These are phyloP conservation scores for Musa beccarii DNA, from an alignment of 176 grass and related monocot genomes.

Conservation along the genomic window DNA sequence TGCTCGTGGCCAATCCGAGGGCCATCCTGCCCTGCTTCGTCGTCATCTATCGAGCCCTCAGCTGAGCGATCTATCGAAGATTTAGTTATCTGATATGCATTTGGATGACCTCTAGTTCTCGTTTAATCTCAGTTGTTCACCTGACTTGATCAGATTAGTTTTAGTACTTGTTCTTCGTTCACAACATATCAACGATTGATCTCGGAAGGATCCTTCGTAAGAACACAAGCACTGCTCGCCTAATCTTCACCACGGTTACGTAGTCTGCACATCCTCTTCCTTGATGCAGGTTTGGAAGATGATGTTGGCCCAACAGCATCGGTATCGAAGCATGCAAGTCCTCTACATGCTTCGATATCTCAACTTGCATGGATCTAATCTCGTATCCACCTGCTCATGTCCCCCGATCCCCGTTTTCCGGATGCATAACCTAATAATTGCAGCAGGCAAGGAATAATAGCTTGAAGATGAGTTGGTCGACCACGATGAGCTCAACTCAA, in stretches of 20 bases:
- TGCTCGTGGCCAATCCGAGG: slow-evolving; percentile 83
- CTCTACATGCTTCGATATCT: no score
- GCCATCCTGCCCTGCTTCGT: slow-evolving; percentile 96
- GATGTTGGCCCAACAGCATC: neutral
- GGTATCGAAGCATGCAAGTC: no score
- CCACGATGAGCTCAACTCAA: neutral
- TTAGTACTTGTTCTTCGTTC: no score
- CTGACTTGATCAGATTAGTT: no score
- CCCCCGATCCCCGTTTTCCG: slow-evolving; percentile 1
- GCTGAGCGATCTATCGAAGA: neutral
- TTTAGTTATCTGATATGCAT: no score
- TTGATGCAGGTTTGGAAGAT: neutral
- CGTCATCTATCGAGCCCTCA: slow-evolving; percentile 60
- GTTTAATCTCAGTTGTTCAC: no score
- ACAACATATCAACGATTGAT: no score
- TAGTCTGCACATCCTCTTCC: neutral
- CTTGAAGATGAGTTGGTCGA: neutral
- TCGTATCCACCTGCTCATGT: neutral
- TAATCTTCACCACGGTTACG: neutral
- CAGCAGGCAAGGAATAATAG: neutral
- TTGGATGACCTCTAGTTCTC: no score
- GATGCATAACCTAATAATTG: neutral
- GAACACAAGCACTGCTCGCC: no score
- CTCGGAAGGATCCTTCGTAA: no score
- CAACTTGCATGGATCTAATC: no score